A percentile compares a stretch with the other conserved stretches of the same genome.
Evolutionary conservation across 768 basidiomycete genomes (phyloP).

Genomic region (Tylopilus felleus): DNA sequence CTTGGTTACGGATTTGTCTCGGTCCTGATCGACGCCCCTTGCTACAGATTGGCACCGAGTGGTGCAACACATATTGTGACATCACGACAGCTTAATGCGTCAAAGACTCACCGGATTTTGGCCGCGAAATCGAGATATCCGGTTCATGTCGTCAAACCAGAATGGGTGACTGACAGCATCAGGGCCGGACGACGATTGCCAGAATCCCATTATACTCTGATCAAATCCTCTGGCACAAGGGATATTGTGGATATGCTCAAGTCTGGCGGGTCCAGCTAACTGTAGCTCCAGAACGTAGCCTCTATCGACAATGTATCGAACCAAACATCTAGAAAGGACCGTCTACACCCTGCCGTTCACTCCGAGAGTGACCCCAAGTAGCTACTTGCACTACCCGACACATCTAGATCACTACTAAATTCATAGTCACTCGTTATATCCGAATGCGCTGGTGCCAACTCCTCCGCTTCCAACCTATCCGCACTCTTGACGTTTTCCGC

Average conservation of each 20-base stretch:
- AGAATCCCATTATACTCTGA: slow-evolving; percentile 57
- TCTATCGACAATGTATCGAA: slow-evolving; percentile 8
- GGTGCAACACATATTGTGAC: slow-evolving; percentile 78
- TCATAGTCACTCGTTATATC: slow-evolving; percentile 52
- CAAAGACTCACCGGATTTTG: slow-evolving; percentile 66
- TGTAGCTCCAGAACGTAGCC: not conserved
- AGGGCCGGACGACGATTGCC: slow-evolving; percentile 52
- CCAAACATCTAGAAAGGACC: not conserved
- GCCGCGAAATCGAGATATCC: slow-evolving; percentile 46
- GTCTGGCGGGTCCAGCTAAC: slow-evolving; percentile 14
- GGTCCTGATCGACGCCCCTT: not conserved
- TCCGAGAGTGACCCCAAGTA: slow-evolving; percentile 36
- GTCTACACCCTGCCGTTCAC: slow-evolving; percentile 6
- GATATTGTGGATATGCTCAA: slow-evolving; percentile 40
- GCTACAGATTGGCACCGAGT: slow-evolving; percentile 48
- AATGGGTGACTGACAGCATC: slow-evolving; percentile 74
- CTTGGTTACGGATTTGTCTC: not conserved
- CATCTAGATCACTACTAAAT: slow-evolving; percentile 47
- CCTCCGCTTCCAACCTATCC: slow-evolving; percentile 47
- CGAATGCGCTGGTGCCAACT: slow-evolving; percentile 18
- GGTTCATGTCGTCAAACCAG: slow-evolving; percentile 65
- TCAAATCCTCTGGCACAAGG: slow-evolving; percentile 38
- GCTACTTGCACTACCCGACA: slow-evolving; percentile 49
- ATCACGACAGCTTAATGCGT: slow-evolving; percentile 64
- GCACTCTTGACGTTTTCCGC: slow-evolving; percentile 59